These are phyloP conservation scores for Zea luxurians DNA, from an alignment of 176 grass and related monocot genomes.

Conservation along the genomic window DNA sequence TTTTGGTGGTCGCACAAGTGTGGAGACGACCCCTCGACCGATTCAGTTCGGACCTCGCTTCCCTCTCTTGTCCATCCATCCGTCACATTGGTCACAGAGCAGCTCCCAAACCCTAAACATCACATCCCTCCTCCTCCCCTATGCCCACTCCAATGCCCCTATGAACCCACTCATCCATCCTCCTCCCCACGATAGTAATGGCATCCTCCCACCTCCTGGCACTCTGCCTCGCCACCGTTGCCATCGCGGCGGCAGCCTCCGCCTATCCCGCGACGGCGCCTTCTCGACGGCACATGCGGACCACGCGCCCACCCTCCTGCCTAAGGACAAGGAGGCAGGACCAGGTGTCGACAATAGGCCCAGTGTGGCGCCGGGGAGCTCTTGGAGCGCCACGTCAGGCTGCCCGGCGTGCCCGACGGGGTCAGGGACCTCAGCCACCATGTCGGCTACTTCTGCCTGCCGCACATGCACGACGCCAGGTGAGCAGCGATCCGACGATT, in stretches of 20 bases:
- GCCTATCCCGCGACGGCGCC: conserved; percentile 40
- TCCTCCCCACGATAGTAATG: conserved; percentile 1
- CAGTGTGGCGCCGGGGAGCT: conserved; percentile 44
- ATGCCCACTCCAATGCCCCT: background rate
- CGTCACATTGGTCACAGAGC: too few relatives aligned
- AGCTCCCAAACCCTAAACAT: too few relatives aligned
- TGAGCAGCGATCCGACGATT: conserved; percentile 26
- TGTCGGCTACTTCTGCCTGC: conserved; percentile 88
- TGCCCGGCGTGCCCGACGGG: conserved; percentile 47
- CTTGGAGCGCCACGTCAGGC: conserved; percentile 57
- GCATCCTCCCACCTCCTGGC: conserved; percentile 4
- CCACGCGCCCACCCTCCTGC: conserved; percentile 75
- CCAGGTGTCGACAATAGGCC: background rate
- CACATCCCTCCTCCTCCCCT: too few relatives aligned
- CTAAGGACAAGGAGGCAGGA: conserved; percentile 35
- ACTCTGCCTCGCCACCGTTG: conserved; percentile 4
- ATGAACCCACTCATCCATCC: background rate
- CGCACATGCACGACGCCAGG: conserved; percentile 79
- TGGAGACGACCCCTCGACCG: too few relatives aligned
- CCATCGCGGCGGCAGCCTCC: conserved; percentile 2
- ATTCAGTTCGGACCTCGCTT: too few relatives aligned
- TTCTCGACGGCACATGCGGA: conserved; percentile 63
- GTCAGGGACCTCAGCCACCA: conserved; percentile 72
- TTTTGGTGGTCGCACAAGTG: too few relatives aligned
- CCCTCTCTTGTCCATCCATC: too few relatives aligned